These are phyloP conservation scores for Apiospora arundinis DNA, from an alignment of 2,329 filamentous ascomycete genomes.

Conservation along the genomic window DNA sequence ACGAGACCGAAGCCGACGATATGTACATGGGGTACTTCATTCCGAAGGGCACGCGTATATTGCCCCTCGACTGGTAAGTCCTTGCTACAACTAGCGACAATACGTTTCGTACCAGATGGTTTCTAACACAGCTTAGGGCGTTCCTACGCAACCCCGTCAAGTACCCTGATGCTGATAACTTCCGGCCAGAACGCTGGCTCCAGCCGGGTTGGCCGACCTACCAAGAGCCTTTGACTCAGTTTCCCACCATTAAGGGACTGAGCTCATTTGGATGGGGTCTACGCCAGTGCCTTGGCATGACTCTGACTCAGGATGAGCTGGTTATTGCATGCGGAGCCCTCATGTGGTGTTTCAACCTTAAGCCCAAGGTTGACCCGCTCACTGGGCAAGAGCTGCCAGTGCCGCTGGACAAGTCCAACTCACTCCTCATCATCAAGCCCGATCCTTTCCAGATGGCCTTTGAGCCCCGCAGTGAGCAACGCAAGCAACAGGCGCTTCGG, in stretches of 20 bases:
- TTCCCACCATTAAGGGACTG: conserved; percentile 59
- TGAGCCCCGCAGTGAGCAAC: conserved; percentile 52
- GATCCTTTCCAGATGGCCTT: conserved; percentile 61
- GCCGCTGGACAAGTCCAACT: conserved; percentile 57
- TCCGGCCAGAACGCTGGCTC: conserved; percentile 60
- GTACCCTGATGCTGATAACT: conserved; percentile 57
- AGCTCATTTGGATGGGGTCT: conserved; percentile 62
- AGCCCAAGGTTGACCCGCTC: conserved; percentile 49
- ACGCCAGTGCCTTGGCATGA: conserved; percentile 47
- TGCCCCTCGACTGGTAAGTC: conserved; percentile 48
- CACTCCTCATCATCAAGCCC: conserved; percentile 63
- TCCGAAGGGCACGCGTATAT: conserved; percentile 52
- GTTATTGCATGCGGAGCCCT: conserved; percentile 57
- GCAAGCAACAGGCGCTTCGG: conserved; percentile 45
- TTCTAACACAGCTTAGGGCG: conserved; percentile 43
- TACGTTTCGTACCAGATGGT: not conserved
- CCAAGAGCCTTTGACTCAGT: conserved; percentile 55
- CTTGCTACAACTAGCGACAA: too few relatives aligned
- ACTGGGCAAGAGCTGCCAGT: conserved; percentile 50
- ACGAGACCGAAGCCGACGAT: conserved; percentile 58
- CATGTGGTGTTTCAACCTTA: conserved; percentile 50
- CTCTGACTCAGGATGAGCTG: conserved; percentile 51
- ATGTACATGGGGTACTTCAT: conserved; percentile 56
- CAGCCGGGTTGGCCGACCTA: conserved; percentile 58
- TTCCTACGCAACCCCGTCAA: conserved; percentile 58